phyloP scores from a whole-genome alignment of 2,329 filamentous ascomycete genomes.

The Fusarium marasasianum region DNA sequence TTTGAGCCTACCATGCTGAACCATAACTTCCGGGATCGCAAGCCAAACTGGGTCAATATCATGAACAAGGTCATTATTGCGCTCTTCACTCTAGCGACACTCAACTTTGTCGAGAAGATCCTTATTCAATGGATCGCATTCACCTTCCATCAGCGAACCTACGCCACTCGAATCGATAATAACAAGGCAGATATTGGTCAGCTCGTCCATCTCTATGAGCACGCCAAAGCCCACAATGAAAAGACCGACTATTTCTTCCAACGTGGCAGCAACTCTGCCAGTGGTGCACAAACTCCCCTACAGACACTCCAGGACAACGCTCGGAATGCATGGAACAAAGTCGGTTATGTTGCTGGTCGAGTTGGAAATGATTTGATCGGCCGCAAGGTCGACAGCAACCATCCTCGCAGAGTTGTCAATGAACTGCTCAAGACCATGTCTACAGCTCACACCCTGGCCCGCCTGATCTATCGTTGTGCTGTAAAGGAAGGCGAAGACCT shows the following conservation, averaged over 20 bases:
- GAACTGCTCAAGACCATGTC: slow-evolving; percentile 77
- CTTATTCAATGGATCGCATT: slow-evolving; percentile 95
- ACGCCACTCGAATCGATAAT: slow-evolving; percentile 87
- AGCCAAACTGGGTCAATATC: slow-evolving; percentile 75
- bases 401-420: slow-evolving; percentile 85
- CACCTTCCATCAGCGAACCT: slow-evolving; percentile 90
- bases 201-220: slow-evolving; percentile 67
- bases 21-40: slow-evolving; percentile 50
- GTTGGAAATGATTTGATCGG: slow-evolving; percentile 94
- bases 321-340: slow-evolving; percentile 77
- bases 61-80: slow-evolving; percentile 88
- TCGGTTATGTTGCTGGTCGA: slow-evolving; percentile 85
- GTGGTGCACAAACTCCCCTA: slow-evolving; percentile 78
- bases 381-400: slow-evolving; percentile 73
- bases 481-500: slow-evolving; percentile 78
- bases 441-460: slow-evolving; percentile 84
- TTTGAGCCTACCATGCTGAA: slow-evolving; percentile 83
- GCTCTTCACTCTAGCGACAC: slow-evolving; percentile 78
- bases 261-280: slow-evolving; percentile 52
- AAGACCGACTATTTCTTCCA: slow-evolving; percentile 62
- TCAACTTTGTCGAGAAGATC: slow-evolving; percentile 93
- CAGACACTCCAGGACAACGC: slow-evolving; percentile 78
- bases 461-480: slow-evolving; percentile 88
- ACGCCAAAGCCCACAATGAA: slow-evolving; percentile 79
- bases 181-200: slow-evolving; percentile 88